Evolutionary conservation across 768 basidiomycete genomes (phyloP), one percentile per base, ranked within the genome.

Genomic region (Podaxis sp.): DNA sequence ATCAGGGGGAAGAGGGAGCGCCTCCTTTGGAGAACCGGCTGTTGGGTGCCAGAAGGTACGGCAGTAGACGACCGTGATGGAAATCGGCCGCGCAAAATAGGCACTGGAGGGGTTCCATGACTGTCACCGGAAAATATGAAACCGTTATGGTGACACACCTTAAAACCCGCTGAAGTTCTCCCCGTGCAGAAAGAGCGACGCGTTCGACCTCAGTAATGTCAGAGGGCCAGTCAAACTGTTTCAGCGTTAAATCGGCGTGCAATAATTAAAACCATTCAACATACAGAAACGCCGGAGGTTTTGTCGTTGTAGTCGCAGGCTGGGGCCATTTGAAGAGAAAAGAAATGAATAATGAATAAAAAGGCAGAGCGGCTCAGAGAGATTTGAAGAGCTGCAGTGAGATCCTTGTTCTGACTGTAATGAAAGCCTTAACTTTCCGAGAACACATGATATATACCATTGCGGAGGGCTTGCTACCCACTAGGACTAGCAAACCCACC

Each of bases 111-210:
- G 40, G 8, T 8, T 15, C 56, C 24, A 33, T 63, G 55, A 37
- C 37, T 40, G 40, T 27, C 3, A 17, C 19, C 54, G 33, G 27
- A 29, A 36, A 17, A 12, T 27, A 33, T 33, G 15, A 29, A 15
- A 55, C n/a, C 36, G 22, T 56, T 22, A 13, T 8, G 9, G 15
- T 15, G 13, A 37, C 59, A 9, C 65, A 84, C 86, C 86, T 87
- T 15, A 87, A 72, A 7, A 85, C 69, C 25, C 85, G 78, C 68
- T 88, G 86, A 7, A 88, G 68, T 66, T 87, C 84, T 4, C 86
- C 86, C 64, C 83, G 83, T 0, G 85, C 81, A 29, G 83, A 81
- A 19, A 87, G 76, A 66, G 83, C 79, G 60, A 87, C 80, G 27
- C 86, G 78, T 69, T 88, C 86, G 25, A 86, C 60, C 33, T 84